Base-by-base conservation (phyloP, 1,284 basidiomycete genomes). In the Anthracocystis walkeri region DNA sequence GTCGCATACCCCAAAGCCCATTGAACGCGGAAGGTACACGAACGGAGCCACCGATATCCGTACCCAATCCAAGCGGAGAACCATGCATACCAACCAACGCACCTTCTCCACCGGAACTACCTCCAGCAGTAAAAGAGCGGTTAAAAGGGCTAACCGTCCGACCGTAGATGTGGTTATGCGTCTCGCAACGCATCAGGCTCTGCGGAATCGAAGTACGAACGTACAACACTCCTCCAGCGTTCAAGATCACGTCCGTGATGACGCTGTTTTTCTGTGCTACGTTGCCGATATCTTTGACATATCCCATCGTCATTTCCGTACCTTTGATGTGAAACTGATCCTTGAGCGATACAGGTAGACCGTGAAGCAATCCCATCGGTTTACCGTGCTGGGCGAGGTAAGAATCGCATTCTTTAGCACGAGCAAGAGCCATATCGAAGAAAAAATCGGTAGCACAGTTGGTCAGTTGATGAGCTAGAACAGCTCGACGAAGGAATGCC, bases 131-230 rank as follows among this genome's bases (percentile, higher is more conserved):
- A 77, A 91, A 90, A 2, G 87, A 84, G 18, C 87, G 85, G 65
- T 88, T 89, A 86, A 90, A 90, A 0, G 93, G 93, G 81, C 94
- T 93, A 31, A 87, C 87, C 0, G 92, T 90, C 7, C 88, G 87
- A 0, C 93, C 93, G 87, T 91, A 95, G 16, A 95, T 85, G 6
- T 93, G 92, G 81, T 95, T 95, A 14, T 85, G 86, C 81, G 92
- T 93, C 84, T 95, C 94, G 78, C 94, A 94, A 2, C 91, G 89
- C 65, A 95, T 89, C 88, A 95, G 90, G 0, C 92, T 93, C 86
- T 94, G 91, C 3, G 87, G 88, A 11, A 88, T 88, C 81, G 94
- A 95, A 21, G 92, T 93, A 86, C 93, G 93, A 81, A 90, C 90
- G 83, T 91, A 92, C 2, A 90, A 89, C 40, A 93, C 88, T 0